Evolutionary conservation across 2,329 filamentous ascomycete genomes (phyloP).

Genomic region (Fusarium sp.): DNA sequence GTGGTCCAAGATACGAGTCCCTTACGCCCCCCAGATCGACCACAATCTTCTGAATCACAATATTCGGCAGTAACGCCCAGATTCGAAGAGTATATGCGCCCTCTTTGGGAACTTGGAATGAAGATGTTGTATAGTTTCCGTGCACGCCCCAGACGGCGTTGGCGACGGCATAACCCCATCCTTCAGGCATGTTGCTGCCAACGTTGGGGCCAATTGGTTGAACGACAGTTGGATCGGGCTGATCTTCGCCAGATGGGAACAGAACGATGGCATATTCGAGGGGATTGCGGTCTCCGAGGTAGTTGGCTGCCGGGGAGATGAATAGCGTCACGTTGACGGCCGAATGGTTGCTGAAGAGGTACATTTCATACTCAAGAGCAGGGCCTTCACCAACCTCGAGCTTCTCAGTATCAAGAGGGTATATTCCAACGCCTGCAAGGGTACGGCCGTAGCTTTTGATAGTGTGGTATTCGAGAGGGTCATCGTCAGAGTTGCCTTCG

Average conservation of each 20-base stretch:
- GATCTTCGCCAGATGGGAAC: constrained; percentile 52
- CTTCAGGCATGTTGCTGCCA: constrained; percentile 29
- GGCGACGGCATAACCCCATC: constrained; percentile 49
- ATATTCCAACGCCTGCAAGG: constrained; percentile 66
- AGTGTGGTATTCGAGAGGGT: constrained; percentile 56
- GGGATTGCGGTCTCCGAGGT: constrained; percentile 60
- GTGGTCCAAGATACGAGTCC: constrained; percentile 66
- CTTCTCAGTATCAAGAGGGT: constrained; percentile 62
- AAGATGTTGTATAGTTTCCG: constrained; percentile 58
- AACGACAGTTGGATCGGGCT: constrained; percentile 19
- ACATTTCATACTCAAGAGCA: constrained; percentile 69
- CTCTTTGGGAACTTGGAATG: constrained; percentile 54
- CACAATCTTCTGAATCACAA: constrained; percentile 67
- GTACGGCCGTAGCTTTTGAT: constrained; percentile 68
- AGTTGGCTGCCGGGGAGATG: constrained; percentile 65
- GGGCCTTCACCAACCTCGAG: constrained; percentile 62
- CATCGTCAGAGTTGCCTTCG: constrained; percentile 45
- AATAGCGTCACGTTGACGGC: constrained; percentile 59
- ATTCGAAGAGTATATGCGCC: constrained; percentile 62
- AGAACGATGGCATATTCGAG: constrained; percentile 63
- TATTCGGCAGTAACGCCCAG: constrained; percentile 63
- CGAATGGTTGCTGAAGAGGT: constrained; percentile 65
- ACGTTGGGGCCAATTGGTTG: constrained; percentile 29
- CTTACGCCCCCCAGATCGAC: constrained; percentile 66
- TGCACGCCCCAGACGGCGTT: constrained; percentile 60